These are phyloP conservation scores for Salix koriyanagi DNA, from an alignment of 345 rosid genomes.

Conservation along the genomic window DNA sequence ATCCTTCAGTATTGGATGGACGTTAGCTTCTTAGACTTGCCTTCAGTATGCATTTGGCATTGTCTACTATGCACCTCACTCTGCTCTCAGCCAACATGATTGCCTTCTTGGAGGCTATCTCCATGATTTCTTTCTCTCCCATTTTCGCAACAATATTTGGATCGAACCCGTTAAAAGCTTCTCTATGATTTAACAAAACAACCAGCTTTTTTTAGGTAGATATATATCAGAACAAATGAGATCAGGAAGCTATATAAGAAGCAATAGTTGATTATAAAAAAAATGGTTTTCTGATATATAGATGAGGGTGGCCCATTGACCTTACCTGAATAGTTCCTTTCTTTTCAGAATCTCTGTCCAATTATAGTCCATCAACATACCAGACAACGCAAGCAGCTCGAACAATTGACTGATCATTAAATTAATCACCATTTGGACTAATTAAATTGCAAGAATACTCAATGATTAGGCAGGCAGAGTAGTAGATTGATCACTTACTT, in stretches of 20 bases:
- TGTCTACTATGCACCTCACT: constrained; percentile 80
- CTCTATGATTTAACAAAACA: constrained; percentile 33
- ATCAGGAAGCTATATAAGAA: background rate
- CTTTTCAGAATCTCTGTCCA: constrained; percentile 95
- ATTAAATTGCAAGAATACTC: background rate
- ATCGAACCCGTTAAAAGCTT: constrained; percentile 74
- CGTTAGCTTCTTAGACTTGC: constrained; percentile 30
- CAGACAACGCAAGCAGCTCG: constrained; percentile 81
- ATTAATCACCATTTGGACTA: background rate
- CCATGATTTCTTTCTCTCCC: constrained; percentile 75
- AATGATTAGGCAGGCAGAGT: background rate
- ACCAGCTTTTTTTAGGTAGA: background rate
- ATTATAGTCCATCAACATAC: constrained; percentile 95
- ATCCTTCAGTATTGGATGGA: background rate
- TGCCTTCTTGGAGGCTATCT: constrained; percentile 68
- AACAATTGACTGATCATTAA: constrained; percentile 61
- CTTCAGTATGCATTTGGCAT: constrained; percentile 83
- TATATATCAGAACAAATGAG: background rate
- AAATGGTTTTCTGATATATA: background rate
- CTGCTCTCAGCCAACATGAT: constrained; percentile 73
- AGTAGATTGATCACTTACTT: constrained; percentile 42
- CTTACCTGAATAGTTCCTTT: constrained; percentile 60
- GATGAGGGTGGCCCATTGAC: background rate
- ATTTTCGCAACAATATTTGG: constrained; percentile 66
- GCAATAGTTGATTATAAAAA: background rate